Percentiles rank a stretch among this genome's conserved stretches.
Conservation (phyloP, 2,329 filamentous ascomycete genomes). For the Allantophomopsis cytisporea region DNA sequence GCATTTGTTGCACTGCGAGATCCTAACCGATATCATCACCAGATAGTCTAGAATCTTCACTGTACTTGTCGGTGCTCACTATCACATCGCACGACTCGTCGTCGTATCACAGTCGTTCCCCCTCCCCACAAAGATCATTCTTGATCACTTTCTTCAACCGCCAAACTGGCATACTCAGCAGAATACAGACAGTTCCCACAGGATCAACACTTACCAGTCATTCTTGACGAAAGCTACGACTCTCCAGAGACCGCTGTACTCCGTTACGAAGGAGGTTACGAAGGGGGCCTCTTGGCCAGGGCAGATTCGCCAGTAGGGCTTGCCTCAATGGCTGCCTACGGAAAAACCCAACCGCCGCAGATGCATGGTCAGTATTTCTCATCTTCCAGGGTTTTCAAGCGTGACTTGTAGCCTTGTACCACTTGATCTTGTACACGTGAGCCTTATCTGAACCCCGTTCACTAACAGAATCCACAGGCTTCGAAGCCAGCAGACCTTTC, state of each 20-base stretch:
- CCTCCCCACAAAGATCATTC: background rate
- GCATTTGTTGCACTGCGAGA: background rate
- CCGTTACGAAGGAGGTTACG: conserved; percentile 19
- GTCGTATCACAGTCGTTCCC: background rate
- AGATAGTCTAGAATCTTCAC: background rate
- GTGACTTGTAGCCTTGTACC: background rate
- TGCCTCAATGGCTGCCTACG: conserved; percentile 71
- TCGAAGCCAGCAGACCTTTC: conserved; percentile 15
- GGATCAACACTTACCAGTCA: conserved; percentile 18
- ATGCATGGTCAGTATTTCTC: conserved; percentile 59
- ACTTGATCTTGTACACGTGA: background rate
- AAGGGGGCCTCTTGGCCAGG: conserved; percentile 19
- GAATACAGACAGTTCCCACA: conserved; percentile 10
- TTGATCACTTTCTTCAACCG: conserved; percentile 9
- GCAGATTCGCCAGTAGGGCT: conserved; percentile 15
- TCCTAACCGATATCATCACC: background rate
- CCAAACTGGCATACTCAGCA: conserved; percentile 19
- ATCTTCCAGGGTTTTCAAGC: background rate
- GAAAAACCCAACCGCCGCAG: conserved; percentile 61
- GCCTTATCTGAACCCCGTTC: conserved; percentile 4
- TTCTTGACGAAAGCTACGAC: conserved; percentile 19
- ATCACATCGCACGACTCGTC: background rate
- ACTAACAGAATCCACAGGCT: conserved; percentile 9
- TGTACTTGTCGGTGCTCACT: background rate
- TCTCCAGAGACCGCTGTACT: conserved; percentile 19